These are phyloP conservation scores for Arachnomyces sp. DNA, from an alignment of 2,329 filamentous ascomycete genomes.

Conservation along the genomic window DNA sequence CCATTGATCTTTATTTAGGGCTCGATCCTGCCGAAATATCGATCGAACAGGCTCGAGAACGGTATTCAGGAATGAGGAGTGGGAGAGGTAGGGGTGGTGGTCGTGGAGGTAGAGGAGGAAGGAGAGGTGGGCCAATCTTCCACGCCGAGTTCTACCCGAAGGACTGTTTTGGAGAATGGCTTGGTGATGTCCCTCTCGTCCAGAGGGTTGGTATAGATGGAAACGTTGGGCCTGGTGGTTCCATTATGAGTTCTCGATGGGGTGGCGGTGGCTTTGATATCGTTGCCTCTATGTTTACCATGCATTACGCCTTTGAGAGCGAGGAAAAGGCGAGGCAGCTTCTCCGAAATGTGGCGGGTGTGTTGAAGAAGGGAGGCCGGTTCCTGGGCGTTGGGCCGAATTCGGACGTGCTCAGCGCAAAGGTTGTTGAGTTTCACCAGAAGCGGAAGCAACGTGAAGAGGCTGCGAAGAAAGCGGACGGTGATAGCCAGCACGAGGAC, in stretches of 20 bases:
- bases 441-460: slow-evolving; percentile 37
- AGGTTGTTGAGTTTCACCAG: slow-evolving; percentile 69
- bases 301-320: slow-evolving; percentile 96
- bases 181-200: slow-evolving; percentile 74
- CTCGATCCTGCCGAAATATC: slow-evolving; percentile 88
- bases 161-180: slow-evolving; percentile 80
- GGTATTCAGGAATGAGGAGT: slow-evolving; percentile 65
- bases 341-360: slow-evolving; percentile 84
- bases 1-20: slow-evolving; percentile 87
- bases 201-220: slow-evolving; percentile 79
- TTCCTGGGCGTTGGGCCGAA: slow-evolving; percentile 97
- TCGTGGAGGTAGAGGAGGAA: slow-evolving; percentile 39
- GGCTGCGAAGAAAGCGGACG: slow-evolving; percentile 32
- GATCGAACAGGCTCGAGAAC: slow-evolving; percentile 79
- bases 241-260: slow-evolving; percentile 53
- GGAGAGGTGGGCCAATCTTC: slow-evolving; percentile 55
- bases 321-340: slow-evolving; percentile 85
- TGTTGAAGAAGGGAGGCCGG: slow-evolving; percentile 84
- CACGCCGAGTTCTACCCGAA: slow-evolving; percentile 83
- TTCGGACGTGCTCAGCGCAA: slow-evolving; percentile 76
- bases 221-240: slow-evolving; percentile 51
- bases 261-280: slow-evolving; percentile 82
- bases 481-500: slow-evolving; percentile 29
- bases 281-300: slow-evolving; percentile 98
- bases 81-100: slow-evolving; percentile 29